These are phyloP conservation scores for Pichiaceae sp. DNA, from an alignment of 1,139 yeast genomes.

Conservation along the genomic window DNA sequence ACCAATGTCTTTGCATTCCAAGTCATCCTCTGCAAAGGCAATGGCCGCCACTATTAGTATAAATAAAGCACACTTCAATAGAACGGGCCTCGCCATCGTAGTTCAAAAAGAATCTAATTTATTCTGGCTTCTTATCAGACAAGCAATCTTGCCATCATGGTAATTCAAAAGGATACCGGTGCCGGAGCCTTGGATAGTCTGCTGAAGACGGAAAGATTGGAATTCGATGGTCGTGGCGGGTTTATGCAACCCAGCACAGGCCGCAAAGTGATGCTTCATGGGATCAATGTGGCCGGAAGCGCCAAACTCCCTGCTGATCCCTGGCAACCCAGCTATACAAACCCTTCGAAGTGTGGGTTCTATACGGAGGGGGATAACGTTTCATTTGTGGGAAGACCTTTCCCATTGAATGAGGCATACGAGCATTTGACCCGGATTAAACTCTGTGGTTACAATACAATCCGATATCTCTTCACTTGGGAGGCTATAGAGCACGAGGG, in stretches of 20 bases:
- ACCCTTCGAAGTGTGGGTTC: conserved; percentile 35
- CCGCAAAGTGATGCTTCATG: conserved; percentile 57
- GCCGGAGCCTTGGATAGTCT: too few relatives aligned
- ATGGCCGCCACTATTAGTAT: not conserved
- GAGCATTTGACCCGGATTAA: conserved; percentile 62
- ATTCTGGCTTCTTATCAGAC: too few relatives aligned
- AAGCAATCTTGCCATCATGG: too few relatives aligned
- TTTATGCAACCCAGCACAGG: conserved; percentile 52
- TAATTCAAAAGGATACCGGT: too few relatives aligned
- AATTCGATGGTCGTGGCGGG: conserved; percentile 33
- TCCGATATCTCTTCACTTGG: conserved; percentile 79
- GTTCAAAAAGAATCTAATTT: too few relatives aligned
- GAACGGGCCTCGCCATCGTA: too few relatives aligned
- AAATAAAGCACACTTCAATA: not conserved
- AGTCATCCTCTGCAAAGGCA: too few relatives aligned
- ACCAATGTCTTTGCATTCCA: conserved; percentile 25
- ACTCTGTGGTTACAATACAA: conserved; percentile 74
- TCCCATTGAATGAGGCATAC: conserved; percentile 64
- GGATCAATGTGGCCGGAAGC: conserved; percentile 76
- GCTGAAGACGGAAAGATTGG: conserved; percentile 1
- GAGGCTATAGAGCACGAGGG: conserved; percentile 88
- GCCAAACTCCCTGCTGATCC: conserved; percentile 66
- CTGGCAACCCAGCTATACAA: conserved; percentile 41
- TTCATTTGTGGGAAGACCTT: conserved; percentile 77
- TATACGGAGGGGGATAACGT: conserved; percentile 66